Evolutionary conservation across 2,329 filamentous ascomycete species (phyloP).

Genomic region (Lachnellula cervina): DNA sequence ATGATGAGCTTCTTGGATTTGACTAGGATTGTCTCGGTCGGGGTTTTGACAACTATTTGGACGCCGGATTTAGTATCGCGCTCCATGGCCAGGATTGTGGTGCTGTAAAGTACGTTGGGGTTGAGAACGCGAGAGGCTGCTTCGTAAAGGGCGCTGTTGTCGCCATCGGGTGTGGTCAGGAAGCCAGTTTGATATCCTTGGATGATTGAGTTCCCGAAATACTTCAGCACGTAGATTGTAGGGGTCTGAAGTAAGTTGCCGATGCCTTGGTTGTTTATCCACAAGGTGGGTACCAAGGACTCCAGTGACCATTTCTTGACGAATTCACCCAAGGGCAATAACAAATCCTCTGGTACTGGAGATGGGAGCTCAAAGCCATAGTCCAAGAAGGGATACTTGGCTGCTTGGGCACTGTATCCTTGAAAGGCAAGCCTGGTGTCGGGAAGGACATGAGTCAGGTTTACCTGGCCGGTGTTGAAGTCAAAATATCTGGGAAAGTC

Average conservation of each 20-base stretch:
- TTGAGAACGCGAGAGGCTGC: slow-evolving; percentile 2
- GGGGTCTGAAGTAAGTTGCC: slow-evolving; percentile 38
- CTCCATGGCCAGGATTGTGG: background rate
- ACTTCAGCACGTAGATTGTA: slow-evolving; percentile 42
- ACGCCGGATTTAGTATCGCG: slow-evolving; percentile 11
- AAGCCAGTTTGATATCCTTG: background rate
- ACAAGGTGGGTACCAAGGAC: slow-evolving; percentile 38
- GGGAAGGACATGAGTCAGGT: background rate
- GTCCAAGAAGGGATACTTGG: slow-evolving; percentile 1
- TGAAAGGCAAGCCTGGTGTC: background rate
- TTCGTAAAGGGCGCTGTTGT: slow-evolving; percentile 4
- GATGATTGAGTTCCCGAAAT: background rate
- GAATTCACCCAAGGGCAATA: slow-evolving; percentile 11
- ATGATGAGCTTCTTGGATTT: slow-evolving; percentile 38
- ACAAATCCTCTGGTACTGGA: slow-evolving; percentile 13
- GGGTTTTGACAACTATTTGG: slow-evolving; percentile 29
- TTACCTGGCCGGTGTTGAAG: background rate
- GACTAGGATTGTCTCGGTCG: slow-evolving; percentile 31
- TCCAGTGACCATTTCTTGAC: slow-evolving; percentile 30
- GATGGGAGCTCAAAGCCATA: slow-evolving; percentile 37
- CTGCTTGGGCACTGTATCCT: background rate
- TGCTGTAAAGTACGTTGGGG: slow-evolving; percentile 1
- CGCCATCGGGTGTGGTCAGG: background rate
- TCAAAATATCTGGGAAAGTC: background rate
- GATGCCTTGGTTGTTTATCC: slow-evolving; percentile 38